Base-by-base conservation (phyloP, 768 basidiomycete species). In the Filobasidium wieringae region DNA sequence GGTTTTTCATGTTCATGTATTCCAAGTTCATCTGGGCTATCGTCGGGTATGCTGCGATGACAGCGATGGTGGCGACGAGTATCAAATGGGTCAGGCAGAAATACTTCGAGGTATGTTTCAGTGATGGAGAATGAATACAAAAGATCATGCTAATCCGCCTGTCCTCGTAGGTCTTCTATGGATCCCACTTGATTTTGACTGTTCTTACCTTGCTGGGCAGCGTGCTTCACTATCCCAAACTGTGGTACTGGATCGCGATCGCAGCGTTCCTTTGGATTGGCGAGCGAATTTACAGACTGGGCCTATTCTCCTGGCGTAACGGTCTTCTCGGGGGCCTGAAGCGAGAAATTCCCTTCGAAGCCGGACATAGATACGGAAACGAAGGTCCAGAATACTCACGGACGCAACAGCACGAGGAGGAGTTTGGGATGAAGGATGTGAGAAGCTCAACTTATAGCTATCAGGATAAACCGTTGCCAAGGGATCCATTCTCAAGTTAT, bases 171-270 rank as follows among this genome's bases (percentile, higher is more conserved):
- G 63, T 76, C 5, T 88, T 88, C 75, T 87, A 84, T 65, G 72
- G 79, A 60, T 64, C 79, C 22, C 86, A 88, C 66, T 69, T 87
- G 40, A 66, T 82, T 31, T 77, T 86, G 24, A 80, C 83, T 30
- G 79, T 85, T 39, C 66, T 78, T n/a, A 82, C 81, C 39, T 75
- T 88, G 41, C 72, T 81, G 41, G 75, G 79, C 57, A 77, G 82
- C 4, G 83, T 80, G 17, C 69, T 87, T 0, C 86, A 88, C 66
- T 84, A 86, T 65, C 83, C 83, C 1, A 76, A 79, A 1, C 67
- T 85, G 24, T 78, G 78, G 73, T 81, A 78, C 76, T 87, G 84
- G 84, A 84, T 84, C 60, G 83, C 81, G 75, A 75, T 74, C 14
- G 80, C 86, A 0, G 76, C 84, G 14, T 75, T 67, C 1, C 64